These are phyloP conservation scores for Hypoxylon sp. DNA, from an alignment of 2,329 filamentous ascomycete species.

Conservation along the genomic window DNA sequence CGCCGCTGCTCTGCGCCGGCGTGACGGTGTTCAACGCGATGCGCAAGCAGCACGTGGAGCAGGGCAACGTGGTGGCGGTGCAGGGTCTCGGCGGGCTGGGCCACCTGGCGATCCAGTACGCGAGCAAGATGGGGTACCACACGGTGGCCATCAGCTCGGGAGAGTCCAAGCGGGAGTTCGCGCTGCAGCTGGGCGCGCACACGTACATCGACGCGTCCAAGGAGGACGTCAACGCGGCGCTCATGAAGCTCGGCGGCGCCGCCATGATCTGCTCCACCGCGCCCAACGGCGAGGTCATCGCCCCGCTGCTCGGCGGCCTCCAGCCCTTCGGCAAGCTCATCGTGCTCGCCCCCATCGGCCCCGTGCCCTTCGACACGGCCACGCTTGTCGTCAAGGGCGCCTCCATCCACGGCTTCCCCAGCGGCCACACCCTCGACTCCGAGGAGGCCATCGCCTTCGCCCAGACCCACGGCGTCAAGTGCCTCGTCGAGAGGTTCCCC, in stretches of 20 bases:
- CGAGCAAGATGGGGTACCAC: slow-evolving; percentile 77
- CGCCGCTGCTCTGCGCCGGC: slow-evolving; percentile 70
- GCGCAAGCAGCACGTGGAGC: slow-evolving; percentile 61
- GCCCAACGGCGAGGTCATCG: slow-evolving; percentile 65
- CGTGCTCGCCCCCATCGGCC: slow-evolving; percentile 62
- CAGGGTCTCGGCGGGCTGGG: slow-evolving; percentile 80
- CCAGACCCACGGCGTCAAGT: slow-evolving; percentile 66
- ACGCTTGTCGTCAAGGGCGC: slow-evolving; percentile 60
- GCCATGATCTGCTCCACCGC: slow-evolving; percentile 69
- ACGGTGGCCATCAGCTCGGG: slow-evolving; percentile 74
- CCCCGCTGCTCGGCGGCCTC: slow-evolving; percentile 62
- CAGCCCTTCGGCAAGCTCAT: slow-evolving; percentile 65
- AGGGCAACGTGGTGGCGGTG: slow-evolving; percentile 63
- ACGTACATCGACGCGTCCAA: slow-evolving; percentile 67
- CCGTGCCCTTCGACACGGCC: slow-evolving; percentile 54
- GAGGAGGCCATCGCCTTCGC: slow-evolving; percentile 75
- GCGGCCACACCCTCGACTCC: slow-evolving; percentile 69
- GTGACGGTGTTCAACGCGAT: slow-evolving; percentile 70
- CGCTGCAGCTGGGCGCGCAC: slow-evolving; percentile 66
- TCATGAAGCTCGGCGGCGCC: slow-evolving; percentile 68
- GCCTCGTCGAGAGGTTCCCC: slow-evolving; percentile 71
- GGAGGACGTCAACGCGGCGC: slow-evolving; percentile 57
- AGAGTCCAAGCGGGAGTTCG: slow-evolving; percentile 73
- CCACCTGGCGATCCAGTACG: slow-evolving; percentile 80
- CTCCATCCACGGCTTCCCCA: slow-evolving; percentile 69